phyloP scores from a whole-genome alignment of 352 stramenopile species.

The Pythium phragmiticola region DNA sequence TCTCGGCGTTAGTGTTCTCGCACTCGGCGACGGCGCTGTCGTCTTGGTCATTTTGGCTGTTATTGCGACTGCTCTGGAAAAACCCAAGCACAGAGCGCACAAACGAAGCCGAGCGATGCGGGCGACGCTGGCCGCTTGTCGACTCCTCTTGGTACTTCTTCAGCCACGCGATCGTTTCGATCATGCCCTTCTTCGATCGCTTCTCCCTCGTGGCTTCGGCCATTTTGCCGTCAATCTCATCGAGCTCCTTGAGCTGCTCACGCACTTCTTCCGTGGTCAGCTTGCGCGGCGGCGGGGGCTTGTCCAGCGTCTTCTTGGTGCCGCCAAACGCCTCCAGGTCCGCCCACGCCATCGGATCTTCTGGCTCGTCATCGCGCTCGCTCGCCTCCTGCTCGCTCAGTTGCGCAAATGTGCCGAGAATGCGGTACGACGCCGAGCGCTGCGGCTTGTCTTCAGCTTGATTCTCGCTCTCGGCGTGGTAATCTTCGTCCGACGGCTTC shows the following conservation, averaged over 20 bases:
- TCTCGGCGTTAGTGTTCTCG: conserved; percentile 19
- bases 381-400: conserved; percentile 8
- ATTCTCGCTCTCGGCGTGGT: conserved; percentile 12
- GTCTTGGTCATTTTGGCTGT: conserved; percentile 1
- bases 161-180: conserved; percentile 71
- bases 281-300: conserved; percentile 28
- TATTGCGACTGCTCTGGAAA: conserved; percentile 35
- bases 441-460: conserved; percentile 22
- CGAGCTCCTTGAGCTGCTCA: conserved; percentile 29
- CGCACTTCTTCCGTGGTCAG: conserved; percentile 34
- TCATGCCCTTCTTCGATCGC: conserved; percentile 39
- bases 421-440: conserved; percentile 31
- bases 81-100: conserved; percentile 58
- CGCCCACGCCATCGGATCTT: conserved; percentile 48
- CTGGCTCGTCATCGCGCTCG: conserved; percentile 17
- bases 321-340: conserved; percentile 45
- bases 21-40: neutral
- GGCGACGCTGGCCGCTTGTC: conserved; percentile 35
- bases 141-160: conserved; percentile 53
- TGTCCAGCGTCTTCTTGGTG: conserved; percentile 48
- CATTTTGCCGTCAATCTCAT: conserved; percentile 33
- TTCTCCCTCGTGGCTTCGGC: conserved; percentile 18
- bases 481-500: conserved; percentile 2
- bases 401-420: conserved; percentile 27
- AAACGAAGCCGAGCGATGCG: conserved; percentile 55